A percentile compares a stretch with the other conserved stretches of the same genome.
Evolutionary conservation across 164 flowering plant genomes (phyloP).

Genomic region (Stephania yunnanensis): DNA sequence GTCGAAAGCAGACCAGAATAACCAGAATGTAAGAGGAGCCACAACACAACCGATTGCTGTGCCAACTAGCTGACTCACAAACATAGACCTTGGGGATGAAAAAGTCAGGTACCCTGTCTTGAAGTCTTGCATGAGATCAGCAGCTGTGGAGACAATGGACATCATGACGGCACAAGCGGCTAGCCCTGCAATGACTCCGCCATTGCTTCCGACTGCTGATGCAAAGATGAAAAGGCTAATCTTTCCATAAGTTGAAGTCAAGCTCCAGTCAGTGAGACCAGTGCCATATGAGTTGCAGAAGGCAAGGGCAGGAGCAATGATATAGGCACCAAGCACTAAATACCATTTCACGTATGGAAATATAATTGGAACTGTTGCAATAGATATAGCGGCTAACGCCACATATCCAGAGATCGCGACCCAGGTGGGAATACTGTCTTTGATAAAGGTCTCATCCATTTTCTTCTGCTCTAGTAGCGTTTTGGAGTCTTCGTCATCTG

Average conservation of each 20-base stretch:
- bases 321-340: slow-evolving; percentile 66
- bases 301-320: slow-evolving; percentile 90
- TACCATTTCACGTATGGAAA: slow-evolving; percentile 94
- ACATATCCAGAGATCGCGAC: slow-evolving; percentile 84
- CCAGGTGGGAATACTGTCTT: slow-evolving; percentile 81
- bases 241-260: slow-evolving; percentile 88
- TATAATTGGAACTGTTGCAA: slow-evolving; percentile 68
- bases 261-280: slow-evolving; percentile 94
- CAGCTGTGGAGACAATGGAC: slow-evolving; percentile 96
- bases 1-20: slow-evolving; percentile 91
- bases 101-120: slow-evolving; percentile 93
- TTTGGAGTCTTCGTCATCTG: slow-evolving; percentile 55
- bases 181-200: slow-evolving; percentile 89
- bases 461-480: slow-evolving; percentile 43
- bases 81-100: slow-evolving; percentile 92
- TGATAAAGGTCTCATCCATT: slow-evolving; percentile 63
- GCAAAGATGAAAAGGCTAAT: slow-evolving; percentile 82
- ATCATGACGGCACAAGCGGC: slow-evolving; percentile 94
- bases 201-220: slow-evolving; percentile 66
- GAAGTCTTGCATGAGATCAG: slow-evolving; percentile 97
- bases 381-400: slow-evolving; percentile 77
- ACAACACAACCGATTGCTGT: slow-evolving; percentile 93
- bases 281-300: slow-evolving; percentile 97
- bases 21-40: slow-evolving; percentile 96
- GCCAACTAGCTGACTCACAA: slow-evolving; percentile 80